Base-by-base conservation (phyloP, 139 green algal genomes). In the Micromonas commoda region DNA sequence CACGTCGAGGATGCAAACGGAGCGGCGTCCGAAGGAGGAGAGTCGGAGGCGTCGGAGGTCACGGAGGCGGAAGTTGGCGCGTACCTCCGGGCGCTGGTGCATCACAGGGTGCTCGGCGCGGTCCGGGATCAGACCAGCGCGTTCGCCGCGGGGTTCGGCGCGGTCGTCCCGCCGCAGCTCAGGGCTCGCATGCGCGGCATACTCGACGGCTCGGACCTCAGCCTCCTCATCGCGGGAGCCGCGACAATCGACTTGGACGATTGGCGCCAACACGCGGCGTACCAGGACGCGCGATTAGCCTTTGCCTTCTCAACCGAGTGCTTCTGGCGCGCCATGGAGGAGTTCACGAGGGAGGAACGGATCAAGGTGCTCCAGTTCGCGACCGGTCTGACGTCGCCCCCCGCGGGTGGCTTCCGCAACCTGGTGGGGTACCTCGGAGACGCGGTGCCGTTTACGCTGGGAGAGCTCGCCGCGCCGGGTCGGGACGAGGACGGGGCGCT, bases 311-410 rank as follows among this genome's bases (percentile, higher is more conserved):
- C 9, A 9, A 16, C 16, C 45, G 45, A 9, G 45, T 57, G 45
- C 16, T 68, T 68, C 61, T 68, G 61, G 61, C 5, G 4, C n/a
- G 24, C 61, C 16, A 6, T 68, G 61, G 9, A 20, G 4, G 26
- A 35, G 5, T 20, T 32, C 5, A 35, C 61, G 24, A 5, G 28
- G 26, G 4, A 20, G 9, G 61, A 68, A 20, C 61, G 24, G n/a
- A 20, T 68, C n/a, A 29, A 29, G 61, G 61, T 68, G 24, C 26
- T 68, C 16, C n/a, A 68, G 61, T 68, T 68, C 26, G 61, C 61
- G 24, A 68, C 61, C 61, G 61, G 61, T 13, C 16, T 68, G 26
- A 68, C 24, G 61, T 32, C n/a, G n/a, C 61, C 61, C 5, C 61
- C 61, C 5, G 61, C 26, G 6, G 61, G n/a, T 13, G 61, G 61